These are phyloP conservation scores for Cytospora piceicola DNA, from an alignment of 2,329 filamentous ascomycete genomes.

Conservation along the genomic window DNA sequence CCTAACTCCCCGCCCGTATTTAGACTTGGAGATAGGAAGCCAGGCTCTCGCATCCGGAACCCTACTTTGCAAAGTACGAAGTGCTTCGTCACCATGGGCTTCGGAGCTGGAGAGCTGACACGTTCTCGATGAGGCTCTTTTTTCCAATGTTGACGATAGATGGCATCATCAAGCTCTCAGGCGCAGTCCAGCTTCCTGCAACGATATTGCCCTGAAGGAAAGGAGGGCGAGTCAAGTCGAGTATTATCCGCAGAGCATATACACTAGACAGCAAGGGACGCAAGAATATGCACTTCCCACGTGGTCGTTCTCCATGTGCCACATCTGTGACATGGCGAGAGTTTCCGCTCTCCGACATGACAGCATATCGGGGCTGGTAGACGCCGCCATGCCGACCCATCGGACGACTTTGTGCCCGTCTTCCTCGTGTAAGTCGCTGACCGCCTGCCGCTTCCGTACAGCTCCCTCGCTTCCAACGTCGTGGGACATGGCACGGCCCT, in stretches of 20 bases:
- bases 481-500: neutral
- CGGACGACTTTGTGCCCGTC: constrained; percentile 10
- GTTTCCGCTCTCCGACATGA: constrained; percentile 7
- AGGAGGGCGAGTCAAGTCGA: no score
- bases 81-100: neutral
- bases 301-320: neutral
- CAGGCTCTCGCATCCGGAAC: neutral
- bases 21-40: neutral
- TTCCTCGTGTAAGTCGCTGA: neutral
- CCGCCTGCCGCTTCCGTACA: constrained; percentile 18
- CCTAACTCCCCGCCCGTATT: neutral
- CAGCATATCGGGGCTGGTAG: constrained; percentile 18
- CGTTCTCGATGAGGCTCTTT: neutral
- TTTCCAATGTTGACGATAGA: neutral
- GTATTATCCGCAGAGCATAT: no score
- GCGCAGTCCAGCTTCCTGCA: neutral
- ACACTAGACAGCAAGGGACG: no score
- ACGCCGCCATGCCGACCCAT: constrained; percentile 14
- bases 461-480: neutral
- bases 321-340: neutral
- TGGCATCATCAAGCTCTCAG: neutral
- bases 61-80: neutral
- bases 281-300: neutral
- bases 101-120: neutral
- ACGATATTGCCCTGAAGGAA: neutral